Percentiles rank a stretch among this genome's conserved stretches.
Conservation (phyloP, 2,329 filamentous ascomycete species). For the Aspergillus candidus region DNA sequence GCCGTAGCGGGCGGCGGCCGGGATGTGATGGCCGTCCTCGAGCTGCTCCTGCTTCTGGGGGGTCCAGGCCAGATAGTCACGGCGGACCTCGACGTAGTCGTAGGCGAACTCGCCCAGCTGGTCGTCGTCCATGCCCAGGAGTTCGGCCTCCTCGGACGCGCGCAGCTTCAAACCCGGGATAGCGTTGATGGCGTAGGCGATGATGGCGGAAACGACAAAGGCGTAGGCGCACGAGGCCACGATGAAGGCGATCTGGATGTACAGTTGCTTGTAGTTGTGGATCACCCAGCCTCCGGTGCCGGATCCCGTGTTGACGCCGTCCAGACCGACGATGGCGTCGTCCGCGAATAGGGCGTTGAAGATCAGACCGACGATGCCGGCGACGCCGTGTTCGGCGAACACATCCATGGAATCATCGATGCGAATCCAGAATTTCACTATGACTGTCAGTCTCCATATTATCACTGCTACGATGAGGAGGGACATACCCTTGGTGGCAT, state of each 20-base stretch:
- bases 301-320: slow-evolving; percentile 53
- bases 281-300: slow-evolving; percentile 62
- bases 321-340: slow-evolving; percentile 66
- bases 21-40: slow-evolving; percentile 48
- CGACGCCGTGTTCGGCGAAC: slow-evolving; percentile 82
- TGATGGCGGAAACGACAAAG: slow-evolving; percentile 61
- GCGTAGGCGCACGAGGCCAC: slow-evolving; percentile 60
- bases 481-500: slow-evolving; percentile 75
- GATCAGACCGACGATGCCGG: slow-evolving; percentile 73
- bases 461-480: slow-evolving; percentile 4
- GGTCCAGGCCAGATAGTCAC: slow-evolving; percentile 48
- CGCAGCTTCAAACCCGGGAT: slow-evolving; percentile 65
- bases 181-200: slow-evolving; percentile 65
- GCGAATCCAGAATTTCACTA: slow-evolving; percentile 66
- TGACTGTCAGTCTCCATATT: neutral
- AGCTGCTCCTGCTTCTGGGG: slow-evolving; percentile 39
- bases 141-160: slow-evolving; percentile 60
- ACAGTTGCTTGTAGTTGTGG: slow-evolving; percentile 64
- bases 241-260: slow-evolving; percentile 64
- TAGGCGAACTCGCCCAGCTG: slow-evolving; percentile 49
- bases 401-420: slow-evolving; percentile 87
- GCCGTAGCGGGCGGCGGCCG: slow-evolving; percentile 55
- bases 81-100: slow-evolving; percentile 47
- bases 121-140: slow-evolving; percentile 56
- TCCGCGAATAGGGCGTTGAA: slow-evolving; percentile 72